Evolutionary conservation across 73 alveolate genomes (phyloP).

Genomic region (Tetrahymena elliotti): DNA sequence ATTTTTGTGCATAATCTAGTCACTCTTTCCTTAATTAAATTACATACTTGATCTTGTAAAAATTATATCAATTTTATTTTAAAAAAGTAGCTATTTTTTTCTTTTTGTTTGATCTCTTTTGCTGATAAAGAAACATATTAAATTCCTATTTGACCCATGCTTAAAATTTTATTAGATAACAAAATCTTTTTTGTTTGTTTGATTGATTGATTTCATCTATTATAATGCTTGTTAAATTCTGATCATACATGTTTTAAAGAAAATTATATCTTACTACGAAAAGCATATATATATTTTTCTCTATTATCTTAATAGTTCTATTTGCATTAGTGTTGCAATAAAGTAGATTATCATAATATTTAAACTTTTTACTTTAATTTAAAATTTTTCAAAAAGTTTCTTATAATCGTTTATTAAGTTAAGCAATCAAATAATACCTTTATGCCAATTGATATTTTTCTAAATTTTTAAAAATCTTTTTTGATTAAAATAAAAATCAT

Average conservation of each 20-base stretch:
- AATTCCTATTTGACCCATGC: neutral
- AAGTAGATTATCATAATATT: neutral
- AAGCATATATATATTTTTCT: neutral
- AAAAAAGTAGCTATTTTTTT: neutral
- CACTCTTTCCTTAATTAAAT: too few species aligned
- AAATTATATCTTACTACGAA: neutral
- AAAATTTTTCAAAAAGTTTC: too few species aligned
- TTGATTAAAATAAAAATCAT: too few species aligned
- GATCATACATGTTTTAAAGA: neutral
- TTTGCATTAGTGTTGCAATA: too few species aligned
- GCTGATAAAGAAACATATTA: neutral
- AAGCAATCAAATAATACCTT: neutral
- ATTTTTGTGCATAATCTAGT: neutral
- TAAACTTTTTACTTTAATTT: too few species aligned
- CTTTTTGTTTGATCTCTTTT: neutral
- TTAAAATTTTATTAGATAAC: neutral
- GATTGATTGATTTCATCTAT: neutral
- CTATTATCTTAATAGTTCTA: too few species aligned
- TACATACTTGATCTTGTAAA: neutral
- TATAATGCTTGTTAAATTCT: neutral
- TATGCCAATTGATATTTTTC: too few species aligned
- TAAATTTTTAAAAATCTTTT: too few species aligned
- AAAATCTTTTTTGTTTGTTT: neutral
- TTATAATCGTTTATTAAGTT: neutral
- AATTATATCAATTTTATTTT: neutral